A percentile compares a stretch with the other conserved stretches of the same genome.
Conservation (phyloP, 1,284 basidiomycete species). For the Ustilago nuda region DNA sequence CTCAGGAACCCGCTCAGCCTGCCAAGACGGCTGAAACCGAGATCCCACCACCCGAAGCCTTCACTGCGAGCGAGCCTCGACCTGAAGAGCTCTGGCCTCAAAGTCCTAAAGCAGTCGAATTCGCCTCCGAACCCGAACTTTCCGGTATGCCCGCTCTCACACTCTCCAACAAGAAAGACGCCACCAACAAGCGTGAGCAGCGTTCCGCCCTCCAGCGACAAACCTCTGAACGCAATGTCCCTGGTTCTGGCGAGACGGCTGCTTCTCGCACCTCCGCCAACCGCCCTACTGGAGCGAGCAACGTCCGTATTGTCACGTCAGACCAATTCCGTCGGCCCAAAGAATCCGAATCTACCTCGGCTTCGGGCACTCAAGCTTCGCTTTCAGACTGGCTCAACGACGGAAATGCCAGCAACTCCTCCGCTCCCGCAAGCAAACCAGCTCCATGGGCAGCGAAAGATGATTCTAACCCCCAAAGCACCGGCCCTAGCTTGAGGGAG, state of each 20-base stretch:
- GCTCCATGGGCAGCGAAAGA: conserved; percentile 67
- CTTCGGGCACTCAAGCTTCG: conserved; percentile 31
- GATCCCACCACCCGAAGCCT: conserved; percentile 32
- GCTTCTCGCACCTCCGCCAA: conserved; percentile 20
- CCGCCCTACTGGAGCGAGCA: conserved; percentile 46
- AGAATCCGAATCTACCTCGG: conserved; percentile 9
- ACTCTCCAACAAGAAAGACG: conserved; percentile 32
- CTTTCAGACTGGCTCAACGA: conserved; percentile 53
- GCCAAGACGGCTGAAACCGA: conserved; percentile 19
- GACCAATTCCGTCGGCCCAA: conserved; percentile 52
- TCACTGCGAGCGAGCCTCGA: conserved; percentile 38
- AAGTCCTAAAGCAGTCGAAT: conserved; percentile 61
- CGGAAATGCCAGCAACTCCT: conserved; percentile 19
- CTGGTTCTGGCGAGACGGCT: conserved; percentile 24
- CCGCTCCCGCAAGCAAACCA: conserved; percentile 45
- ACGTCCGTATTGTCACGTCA: conserved; percentile 55
- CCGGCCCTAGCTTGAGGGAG: conserved; percentile 79
- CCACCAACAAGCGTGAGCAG: conserved; percentile 39
- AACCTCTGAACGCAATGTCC: conserved; percentile 18
- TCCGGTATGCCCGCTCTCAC: conserved; percentile 38
- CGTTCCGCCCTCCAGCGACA: conserved; percentile 35
- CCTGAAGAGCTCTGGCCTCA: conserved; percentile 63
- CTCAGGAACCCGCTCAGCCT: conserved; percentile 12
- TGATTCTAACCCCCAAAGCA: conserved; percentile 25
- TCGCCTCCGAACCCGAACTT: conserved; percentile 56